Evolutionary conservation across 345 rosid species (phyloP).

Genomic region (Diplotaxis tenuifolia): DNA sequence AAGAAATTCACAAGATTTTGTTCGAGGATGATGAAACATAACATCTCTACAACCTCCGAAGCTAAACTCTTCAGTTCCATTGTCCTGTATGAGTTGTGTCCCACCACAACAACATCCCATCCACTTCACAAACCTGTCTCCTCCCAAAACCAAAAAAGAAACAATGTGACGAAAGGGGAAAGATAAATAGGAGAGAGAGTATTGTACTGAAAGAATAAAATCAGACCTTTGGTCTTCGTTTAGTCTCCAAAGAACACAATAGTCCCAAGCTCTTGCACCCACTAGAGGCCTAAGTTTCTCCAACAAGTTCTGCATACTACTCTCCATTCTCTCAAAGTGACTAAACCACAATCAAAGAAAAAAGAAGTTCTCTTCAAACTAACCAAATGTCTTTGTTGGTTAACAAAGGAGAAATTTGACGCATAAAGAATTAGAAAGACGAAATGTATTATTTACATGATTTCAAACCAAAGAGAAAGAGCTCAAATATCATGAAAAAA

Average conservation of each 20-base stretch:
- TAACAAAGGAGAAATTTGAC: not conserved
- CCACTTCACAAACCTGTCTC: slow-evolving; percentile 59
- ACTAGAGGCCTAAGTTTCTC: slow-evolving; percentile 72
- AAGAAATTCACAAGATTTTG: slow-evolving; percentile 68
- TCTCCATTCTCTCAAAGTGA: slow-evolving; percentile 37
- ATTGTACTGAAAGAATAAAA: not conserved
- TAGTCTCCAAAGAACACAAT: slow-evolving; percentile 77
- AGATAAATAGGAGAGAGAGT: not conserved
- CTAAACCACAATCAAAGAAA: slow-evolving; percentile 8
- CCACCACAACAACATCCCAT: slow-evolving; percentile 85
- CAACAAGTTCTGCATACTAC: slow-evolving; percentile 48
- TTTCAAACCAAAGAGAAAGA: not conserved
- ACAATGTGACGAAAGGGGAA: slow-evolving; percentile 13
- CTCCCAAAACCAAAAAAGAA: slow-evolving; percentile 2
- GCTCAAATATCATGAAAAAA: slow-evolving; percentile 17
- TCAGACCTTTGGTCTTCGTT: slow-evolving; percentile 83
- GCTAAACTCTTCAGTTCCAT: slow-evolving; percentile 49
- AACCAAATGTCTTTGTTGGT: not conserved
- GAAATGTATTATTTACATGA: slow-evolving; percentile 29
- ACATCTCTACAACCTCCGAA: slow-evolving; percentile 69
- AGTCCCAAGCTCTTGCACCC: slow-evolving; percentile 73
- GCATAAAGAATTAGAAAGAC: slow-evolving; percentile 13
- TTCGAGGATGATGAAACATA: slow-evolving; percentile 60
- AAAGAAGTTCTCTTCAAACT: not conserved
- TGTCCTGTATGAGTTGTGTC: slow-evolving; percentile 39